Conservation (phyloP, 192 early-diverging fungal species). For the Backusella mclennaniae region DNA sequence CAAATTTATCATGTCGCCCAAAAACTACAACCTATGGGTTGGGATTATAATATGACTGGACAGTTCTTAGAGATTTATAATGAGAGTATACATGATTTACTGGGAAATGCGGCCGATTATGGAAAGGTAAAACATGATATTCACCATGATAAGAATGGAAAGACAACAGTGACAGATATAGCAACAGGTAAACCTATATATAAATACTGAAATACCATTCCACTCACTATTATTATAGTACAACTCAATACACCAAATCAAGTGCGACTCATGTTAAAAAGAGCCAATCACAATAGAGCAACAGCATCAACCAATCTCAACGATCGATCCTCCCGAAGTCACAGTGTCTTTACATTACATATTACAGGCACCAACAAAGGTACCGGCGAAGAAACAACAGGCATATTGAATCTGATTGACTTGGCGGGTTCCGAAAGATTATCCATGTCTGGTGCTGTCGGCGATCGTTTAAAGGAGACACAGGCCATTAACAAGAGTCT, state of each 20-base stretch:
- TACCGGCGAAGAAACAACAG: constrained; percentile 70
- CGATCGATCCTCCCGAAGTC: constrained; percentile 89
- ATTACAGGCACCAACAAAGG: constrained; percentile 71
- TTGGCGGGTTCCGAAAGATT: constrained; percentile 93
- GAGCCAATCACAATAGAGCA: constrained; percentile 81
- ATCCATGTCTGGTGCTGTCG: constrained; percentile 75
- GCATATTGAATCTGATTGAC: constrained; percentile 91
- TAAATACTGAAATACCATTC: background rate
- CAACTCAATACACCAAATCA: constrained; percentile 69
- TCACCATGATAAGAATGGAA: constrained; percentile 73
- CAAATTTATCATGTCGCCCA: constrained; percentile 84
- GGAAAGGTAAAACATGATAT: constrained; percentile 78
- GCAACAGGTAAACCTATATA: constrained; percentile 45
- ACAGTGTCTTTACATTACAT: constrained; percentile 90
- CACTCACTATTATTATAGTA: constrained; percentile 35
- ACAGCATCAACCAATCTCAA: constrained; percentile 93
- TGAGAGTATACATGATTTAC: constrained; percentile 84
- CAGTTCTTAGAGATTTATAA: constrained; percentile 98
- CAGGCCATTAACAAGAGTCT: constrained; percentile 97
- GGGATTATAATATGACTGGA: constrained; percentile 85
- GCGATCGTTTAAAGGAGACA: constrained; percentile 88
- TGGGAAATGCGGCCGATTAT: constrained; percentile 44
- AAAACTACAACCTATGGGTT: constrained; percentile 72
- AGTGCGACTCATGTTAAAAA: constrained; percentile 69
- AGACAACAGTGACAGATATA: constrained; percentile 77